Base-by-base conservation (phyloP, 163 green algal genomes). In the Scenedesmus sp. region DNA sequence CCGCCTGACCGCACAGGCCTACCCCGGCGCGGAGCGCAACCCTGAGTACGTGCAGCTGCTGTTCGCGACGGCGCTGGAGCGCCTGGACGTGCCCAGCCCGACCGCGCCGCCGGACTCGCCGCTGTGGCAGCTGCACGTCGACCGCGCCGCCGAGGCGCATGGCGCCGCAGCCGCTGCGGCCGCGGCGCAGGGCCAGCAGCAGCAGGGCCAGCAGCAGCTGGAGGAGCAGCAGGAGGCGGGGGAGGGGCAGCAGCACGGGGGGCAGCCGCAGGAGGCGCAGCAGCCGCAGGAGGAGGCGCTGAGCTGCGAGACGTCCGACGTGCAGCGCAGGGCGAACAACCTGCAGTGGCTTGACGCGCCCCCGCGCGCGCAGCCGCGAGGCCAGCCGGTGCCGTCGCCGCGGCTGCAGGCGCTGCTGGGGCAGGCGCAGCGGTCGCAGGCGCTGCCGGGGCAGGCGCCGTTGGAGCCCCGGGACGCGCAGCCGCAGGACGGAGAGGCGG, bases 11-110 rank as follows among this genome's bases (percentile, higher is more conserved):
- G 10, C 51, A 42, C 74, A 81, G 74, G 74, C 74, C 18, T 81
- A 81, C 48, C 36, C 39, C 28, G 74, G 74, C 51, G 58, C 26
- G 22, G 62, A 81, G 62, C 62, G 51, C 74, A 81, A 39, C 50
- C 24, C 45, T 48, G 76, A 83, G 44, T 83, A 77, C 47, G 63
- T 33, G 4, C 76, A 83, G 76, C 76, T 83, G 42, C 57, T 83
- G 60, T 83, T 60, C 39, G 76, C 76, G 2, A 70, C 56, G 34
- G 76, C 57, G 0, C 58, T 83, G 18, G 58, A 83, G 57, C 57
- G 76, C 33, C 64, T 83, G 18, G 65, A 77, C 18, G 18, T 60
- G 10, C 33, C 34, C 15, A 83, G 76, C 56, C 76, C 76, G 3
- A 60, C 60, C 29, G 57, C 72, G 33, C 44, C 58, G 48, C 24